These are phyloP conservation scores for Chaetomiaceae sp. DNA, from an alignment of 2,329 filamentous ascomycete species.

Conservation along the genomic window DNA sequence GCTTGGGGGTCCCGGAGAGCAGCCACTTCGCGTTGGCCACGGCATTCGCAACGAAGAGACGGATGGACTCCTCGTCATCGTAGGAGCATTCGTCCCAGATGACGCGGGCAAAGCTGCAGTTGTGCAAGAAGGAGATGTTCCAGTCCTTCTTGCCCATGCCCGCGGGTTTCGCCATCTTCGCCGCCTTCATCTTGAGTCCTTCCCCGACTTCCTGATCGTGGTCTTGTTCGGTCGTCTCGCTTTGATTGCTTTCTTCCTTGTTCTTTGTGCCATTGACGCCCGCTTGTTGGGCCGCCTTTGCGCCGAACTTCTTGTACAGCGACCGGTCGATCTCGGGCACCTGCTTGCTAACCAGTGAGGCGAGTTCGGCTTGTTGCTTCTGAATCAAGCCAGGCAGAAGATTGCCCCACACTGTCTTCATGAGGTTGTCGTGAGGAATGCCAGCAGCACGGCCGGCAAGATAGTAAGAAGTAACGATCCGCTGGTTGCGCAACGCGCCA, in stretches of 20 bases:
- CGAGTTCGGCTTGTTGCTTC: conserved; percentile 11
- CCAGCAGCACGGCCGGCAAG: conserved; percentile 1
- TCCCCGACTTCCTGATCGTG: no score
- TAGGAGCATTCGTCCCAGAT: conserved; percentile 44
- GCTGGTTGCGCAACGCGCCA: conserved; percentile 10
- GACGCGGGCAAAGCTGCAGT: conserved; percentile 36
- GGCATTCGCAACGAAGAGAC: conserved; percentile 32
- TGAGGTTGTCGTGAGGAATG: not conserved
- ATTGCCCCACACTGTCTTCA: not conserved
- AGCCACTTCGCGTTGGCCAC: conserved; percentile 38
- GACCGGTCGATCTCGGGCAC: conserved; percentile 8
- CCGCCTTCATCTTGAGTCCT: no score
- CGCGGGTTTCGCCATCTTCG: not conserved
- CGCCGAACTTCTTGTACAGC: conserved; percentile 1
- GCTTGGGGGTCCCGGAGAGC: conserved; percentile 40
- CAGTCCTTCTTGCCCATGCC: not conserved
- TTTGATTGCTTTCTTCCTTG: not conserved
- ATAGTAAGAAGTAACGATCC: conserved; percentile 13
- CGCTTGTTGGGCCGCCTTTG: no score
- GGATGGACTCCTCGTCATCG: conserved; percentile 22
- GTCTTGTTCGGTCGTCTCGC: not conserved
- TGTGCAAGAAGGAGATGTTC: conserved; percentile 30
- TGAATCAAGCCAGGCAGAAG: conserved; percentile 2
- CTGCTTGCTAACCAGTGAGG: conserved; percentile 12
- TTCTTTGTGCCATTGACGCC: no score